Conservation (phyloP, 2,329 filamentous ascomycete genomes). For the Fusarium sp. region DNA sequence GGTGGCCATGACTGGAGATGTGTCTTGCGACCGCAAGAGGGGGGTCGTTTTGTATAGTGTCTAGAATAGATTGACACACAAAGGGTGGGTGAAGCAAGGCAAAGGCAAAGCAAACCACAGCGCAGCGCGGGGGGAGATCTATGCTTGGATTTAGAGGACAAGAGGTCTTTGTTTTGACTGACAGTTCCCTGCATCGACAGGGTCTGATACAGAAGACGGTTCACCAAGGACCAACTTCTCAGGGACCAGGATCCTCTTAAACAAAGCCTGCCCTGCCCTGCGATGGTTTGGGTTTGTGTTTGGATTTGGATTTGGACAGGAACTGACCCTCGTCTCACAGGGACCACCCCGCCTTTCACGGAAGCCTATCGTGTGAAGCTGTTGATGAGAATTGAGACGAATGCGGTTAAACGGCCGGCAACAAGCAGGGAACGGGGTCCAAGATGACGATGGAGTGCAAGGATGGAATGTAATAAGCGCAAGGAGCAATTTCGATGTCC, state of each 20-base stretch:
- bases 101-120: conserved; percentile 1
- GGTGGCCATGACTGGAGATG: conserved; percentile 37
- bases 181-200: conserved; percentile 39
- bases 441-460: conserved; percentile 38
- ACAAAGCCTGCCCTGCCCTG: conserved; percentile 8
- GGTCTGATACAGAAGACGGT: conserved; percentile 45
- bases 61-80: conserved; percentile 35
- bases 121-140: conserved; percentile 29
- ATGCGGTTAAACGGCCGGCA: conserved; percentile 42
- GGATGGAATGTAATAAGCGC: conserved; percentile 37
- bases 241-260: conserved; percentile 39
- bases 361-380: conserved; percentile 39
- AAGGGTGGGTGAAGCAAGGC: conserved; percentile 19
- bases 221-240: conserved; percentile 35
- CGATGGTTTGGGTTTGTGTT: too few relatives aligned
- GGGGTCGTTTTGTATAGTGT: conserved; percentile 27
- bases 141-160: conserved; percentile 38
- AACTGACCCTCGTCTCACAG: conserved; percentile 41
- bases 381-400: conserved; percentile 37
- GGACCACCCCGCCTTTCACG: conserved; percentile 42
- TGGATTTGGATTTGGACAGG: conserved; percentile 30
- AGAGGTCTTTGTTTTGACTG: conserved; percentile 32
- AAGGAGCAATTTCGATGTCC: conserved; percentile 34
- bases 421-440: conserved; percentile 39
- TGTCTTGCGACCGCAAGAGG: conserved; percentile 25